phyloP scores from a whole-genome alignment of 1,139 yeast genomes.

The Taphrina populina region DNA sequence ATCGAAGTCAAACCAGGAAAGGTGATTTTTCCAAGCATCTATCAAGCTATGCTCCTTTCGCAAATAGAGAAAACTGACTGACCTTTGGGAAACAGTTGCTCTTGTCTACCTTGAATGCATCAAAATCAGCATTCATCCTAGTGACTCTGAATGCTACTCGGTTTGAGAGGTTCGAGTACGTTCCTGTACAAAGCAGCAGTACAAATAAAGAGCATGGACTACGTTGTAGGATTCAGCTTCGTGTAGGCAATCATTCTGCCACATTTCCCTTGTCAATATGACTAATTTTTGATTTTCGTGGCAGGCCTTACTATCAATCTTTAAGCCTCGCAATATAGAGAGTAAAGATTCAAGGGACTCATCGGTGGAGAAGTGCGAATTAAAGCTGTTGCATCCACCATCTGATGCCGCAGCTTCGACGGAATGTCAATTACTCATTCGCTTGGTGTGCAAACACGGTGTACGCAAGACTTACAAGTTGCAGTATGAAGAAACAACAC shows the following conservation, averaged over 20 bases:
- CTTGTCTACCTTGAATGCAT: conserved; percentile 36
- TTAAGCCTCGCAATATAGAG: conserved; percentile 34
- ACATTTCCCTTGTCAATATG: background rate
- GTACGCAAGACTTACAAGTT: conserved; percentile 42
- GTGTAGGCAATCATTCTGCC: conserved; percentile 11
- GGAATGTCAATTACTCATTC: conserved; percentile 37
- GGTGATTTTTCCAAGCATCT: too few relatives aligned
- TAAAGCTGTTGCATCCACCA: conserved; percentile 35
- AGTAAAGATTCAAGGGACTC: conserved; percentile 38
- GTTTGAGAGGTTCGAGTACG: conserved; percentile 32
- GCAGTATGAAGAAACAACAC: conserved; percentile 41
- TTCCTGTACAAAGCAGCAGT: background rate
- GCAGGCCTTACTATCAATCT: conserved; percentile 38
- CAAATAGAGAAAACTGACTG: too few relatives aligned
- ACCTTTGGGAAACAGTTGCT: conserved; percentile 36
- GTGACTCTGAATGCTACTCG: conserved; percentile 32
- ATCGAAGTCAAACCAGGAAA: conserved; percentile 35
- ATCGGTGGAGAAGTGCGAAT: conserved; percentile 38
- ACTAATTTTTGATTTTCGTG: background rate
- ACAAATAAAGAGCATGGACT: background rate
- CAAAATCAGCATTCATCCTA: conserved; percentile 38
- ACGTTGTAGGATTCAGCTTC: conserved; percentile 35
- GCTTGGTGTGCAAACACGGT: conserved; percentile 35
- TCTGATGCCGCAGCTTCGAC: background rate
- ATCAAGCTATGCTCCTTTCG: too few relatives aligned